Conservation (phyloP, 2,329 filamentous ascomycete species). For the Eutypa lata region DNA sequence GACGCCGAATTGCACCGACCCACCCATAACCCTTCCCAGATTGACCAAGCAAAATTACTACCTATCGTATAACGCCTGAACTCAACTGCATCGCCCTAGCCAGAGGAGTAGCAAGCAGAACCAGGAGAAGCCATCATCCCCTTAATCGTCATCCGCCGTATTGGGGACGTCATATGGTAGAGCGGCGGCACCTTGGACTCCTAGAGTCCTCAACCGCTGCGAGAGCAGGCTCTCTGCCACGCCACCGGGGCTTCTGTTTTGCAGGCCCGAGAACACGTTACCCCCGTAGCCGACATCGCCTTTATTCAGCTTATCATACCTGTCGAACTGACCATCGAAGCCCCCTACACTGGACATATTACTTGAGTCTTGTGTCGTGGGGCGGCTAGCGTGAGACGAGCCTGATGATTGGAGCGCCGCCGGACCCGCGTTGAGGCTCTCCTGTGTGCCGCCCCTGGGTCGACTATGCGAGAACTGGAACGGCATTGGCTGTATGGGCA, state of each 20-base stretch:
- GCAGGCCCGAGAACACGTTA: slow-evolving; percentile 43
- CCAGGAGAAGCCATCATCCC: too few relatives aligned
- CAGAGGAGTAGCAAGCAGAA: too few relatives aligned
- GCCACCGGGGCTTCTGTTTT: slow-evolving; percentile 37
- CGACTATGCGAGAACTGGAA: slow-evolving; percentile 37
- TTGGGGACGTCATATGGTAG: too few relatives aligned
- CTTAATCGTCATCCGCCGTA: not conserved
- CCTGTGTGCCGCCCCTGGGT: slow-evolving; percentile 23
- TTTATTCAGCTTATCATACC: slow-evolving; percentile 67
- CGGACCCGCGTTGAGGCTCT: slow-evolving; percentile 22
- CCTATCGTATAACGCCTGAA: too few relatives aligned
- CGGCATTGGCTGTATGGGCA: slow-evolving; percentile 49
- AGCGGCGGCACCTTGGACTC: slow-evolving; percentile 34
- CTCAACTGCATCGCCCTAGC: too few relatives aligned
- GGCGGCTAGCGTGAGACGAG: slow-evolving; percentile 18
- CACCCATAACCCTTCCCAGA: too few relatives aligned
- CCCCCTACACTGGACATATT: slow-evolving; percentile 18
- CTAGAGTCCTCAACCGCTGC: slow-evolving; percentile 62
- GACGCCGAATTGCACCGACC: too few relatives aligned
- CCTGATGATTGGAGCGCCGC: slow-evolving; percentile 22
- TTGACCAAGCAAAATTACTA: too few relatives aligned
- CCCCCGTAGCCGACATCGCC: slow-evolving; percentile 63
- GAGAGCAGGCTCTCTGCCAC: slow-evolving; percentile 66
- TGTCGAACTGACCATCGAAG: slow-evolving; percentile 23
- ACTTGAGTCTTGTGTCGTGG: slow-evolving; percentile 34